These are phyloP conservation scores for Monosporascus sp. DNA, from an alignment of 2,329 filamentous ascomycete genomes.

Conservation along the genomic window DNA sequence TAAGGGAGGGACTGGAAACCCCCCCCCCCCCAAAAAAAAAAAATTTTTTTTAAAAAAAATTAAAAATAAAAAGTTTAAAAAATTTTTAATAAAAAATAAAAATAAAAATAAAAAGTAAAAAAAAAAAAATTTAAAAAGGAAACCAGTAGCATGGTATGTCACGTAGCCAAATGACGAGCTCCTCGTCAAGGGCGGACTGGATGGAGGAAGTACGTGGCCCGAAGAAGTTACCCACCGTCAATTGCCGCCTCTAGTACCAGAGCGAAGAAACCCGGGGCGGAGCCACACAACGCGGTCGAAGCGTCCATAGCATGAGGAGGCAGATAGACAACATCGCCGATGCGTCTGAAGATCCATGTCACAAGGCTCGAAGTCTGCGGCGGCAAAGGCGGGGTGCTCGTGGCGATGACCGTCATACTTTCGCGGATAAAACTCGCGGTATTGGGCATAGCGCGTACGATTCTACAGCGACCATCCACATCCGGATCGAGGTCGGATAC, in stretches of 20 bases:
- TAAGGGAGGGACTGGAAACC: neutral
- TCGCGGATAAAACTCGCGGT: constrained; percentile 74
- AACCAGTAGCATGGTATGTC: too few relatives aligned
- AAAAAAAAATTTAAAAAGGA: too few relatives aligned
- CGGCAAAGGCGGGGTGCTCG: constrained; percentile 53
- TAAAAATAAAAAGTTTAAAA: too few relatives aligned
- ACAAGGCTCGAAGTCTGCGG: constrained; percentile 52
- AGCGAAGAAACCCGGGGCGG: constrained; percentile 71
- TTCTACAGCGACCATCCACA: constrained; percentile 48
- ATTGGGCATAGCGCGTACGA: constrained; percentile 82
- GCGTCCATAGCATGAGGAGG: constrained; percentile 67
- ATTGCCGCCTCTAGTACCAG: constrained; percentile 71
- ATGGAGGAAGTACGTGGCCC: neutral
- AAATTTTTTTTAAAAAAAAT: too few relatives aligned
- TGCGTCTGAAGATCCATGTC: constrained; percentile 71
- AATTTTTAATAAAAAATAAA: too few relatives aligned
- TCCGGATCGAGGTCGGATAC: constrained; percentile 42
- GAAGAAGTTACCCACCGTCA: constrained; percentile 41
- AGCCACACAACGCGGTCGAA: constrained; percentile 68
- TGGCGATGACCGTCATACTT: constrained; percentile 76
- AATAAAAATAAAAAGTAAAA: too few relatives aligned
- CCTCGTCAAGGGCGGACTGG: neutral
- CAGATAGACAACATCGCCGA: constrained; percentile 66
- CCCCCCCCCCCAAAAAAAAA: too few relatives aligned
- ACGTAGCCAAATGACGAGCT: too few relatives aligned